These are phyloP conservation scores for Mrakiaceae sp. DNA, from an alignment of 1,284 basidiomycete species.

Conservation along the genomic window DNA sequence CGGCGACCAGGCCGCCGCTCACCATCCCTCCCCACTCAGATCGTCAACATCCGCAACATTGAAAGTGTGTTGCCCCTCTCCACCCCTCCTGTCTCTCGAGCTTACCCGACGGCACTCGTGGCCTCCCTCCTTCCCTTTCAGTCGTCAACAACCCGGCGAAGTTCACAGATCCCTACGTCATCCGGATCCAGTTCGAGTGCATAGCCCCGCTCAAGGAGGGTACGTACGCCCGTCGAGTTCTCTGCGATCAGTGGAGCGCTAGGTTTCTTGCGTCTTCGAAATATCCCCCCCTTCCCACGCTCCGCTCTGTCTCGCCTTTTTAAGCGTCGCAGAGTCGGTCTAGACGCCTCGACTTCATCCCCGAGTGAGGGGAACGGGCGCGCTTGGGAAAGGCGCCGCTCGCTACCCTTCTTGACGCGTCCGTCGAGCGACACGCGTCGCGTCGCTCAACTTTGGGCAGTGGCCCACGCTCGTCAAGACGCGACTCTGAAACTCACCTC, in stretches of 20 bases:
- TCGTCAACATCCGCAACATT: conserved; percentile 39
- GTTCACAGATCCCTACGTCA: conserved; percentile 83
- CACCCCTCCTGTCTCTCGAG: background rate
- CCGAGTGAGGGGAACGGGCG: too few relatives aligned
- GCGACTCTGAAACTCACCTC: too few relatives aligned
- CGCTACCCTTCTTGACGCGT: too few relatives aligned
- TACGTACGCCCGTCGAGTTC: conserved; percentile 30
- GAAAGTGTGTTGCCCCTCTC: conserved; percentile 30
- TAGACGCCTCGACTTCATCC: background rate
- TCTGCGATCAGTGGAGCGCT: background rate
- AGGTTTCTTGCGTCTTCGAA: background rate
- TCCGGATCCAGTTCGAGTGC: conserved; percentile 96
- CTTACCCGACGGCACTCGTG: background rate
- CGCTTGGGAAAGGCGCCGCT: too few relatives aligned
- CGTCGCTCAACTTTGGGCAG: too few relatives aligned
- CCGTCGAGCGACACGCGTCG: too few relatives aligned
- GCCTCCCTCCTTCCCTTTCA: background rate
- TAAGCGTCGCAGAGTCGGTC: too few relatives aligned
- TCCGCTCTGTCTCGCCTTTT: background rate
- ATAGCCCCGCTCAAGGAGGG: conserved; percentile 86
- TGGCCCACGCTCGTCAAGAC: too few relatives aligned
- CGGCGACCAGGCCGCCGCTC: background rate
- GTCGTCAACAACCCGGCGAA: conserved; percentile 87
- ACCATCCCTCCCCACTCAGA: background rate
- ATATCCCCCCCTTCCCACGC: background rate